Conservation (phyloP, 2,329 filamentous ascomycete genomes). For the Clarireedia monteithiana region DNA sequence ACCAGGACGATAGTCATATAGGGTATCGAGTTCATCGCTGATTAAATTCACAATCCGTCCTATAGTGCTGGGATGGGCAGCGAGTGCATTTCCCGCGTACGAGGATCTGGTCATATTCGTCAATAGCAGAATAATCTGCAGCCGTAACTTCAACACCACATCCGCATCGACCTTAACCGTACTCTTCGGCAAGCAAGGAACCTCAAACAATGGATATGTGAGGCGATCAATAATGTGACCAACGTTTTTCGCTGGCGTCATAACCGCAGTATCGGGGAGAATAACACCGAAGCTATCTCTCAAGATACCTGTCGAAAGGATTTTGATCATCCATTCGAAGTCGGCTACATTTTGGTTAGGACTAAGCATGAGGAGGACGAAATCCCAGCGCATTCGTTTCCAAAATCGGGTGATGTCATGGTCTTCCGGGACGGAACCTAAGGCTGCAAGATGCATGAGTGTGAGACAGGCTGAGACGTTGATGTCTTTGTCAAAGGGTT, state of each 20-base stretch:
- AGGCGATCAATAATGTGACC: slow-evolving; percentile 32
- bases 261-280: slow-evolving; percentile 31
- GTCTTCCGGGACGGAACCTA: slow-evolving; percentile 43
- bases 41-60: slow-evolving; percentile 69
- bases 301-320: slow-evolving; percentile 60
- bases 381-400: slow-evolving; percentile 57
- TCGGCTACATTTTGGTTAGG: slow-evolving; percentile 57
- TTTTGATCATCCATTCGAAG: slow-evolving; percentile 54
- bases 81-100: slow-evolving; percentile 58
- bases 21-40: slow-evolving; percentile 59
- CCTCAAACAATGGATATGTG: slow-evolving; percentile 36
- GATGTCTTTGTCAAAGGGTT: slow-evolving; percentile 46
- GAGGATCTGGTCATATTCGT: slow-evolving; percentile 53
- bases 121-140: slow-evolving; percentile 42
- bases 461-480: slow-evolving; percentile 56
- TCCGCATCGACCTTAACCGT: slow-evolving; percentile 20
- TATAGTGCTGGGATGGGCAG: slow-evolving; percentile 59
- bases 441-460: slow-evolving; percentile 55
- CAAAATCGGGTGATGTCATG: slow-evolving; percentile 46
- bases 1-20: slow-evolving; percentile 41
- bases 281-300: slow-evolving; percentile 60
- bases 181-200: slow-evolving; percentile 30
- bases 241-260: slow-evolving; percentile 32
- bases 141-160: slow-evolving; percentile 23
- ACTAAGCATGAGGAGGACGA: slow-evolving; percentile 59